Percentiles rank a stretch among this genome's conserved stretches.
These are phyloP conservation scores for Talaromyces nanjingensis DNA, from an alignment of 495 filamentous ascomycete genomes.

Conservation along the genomic window DNA sequence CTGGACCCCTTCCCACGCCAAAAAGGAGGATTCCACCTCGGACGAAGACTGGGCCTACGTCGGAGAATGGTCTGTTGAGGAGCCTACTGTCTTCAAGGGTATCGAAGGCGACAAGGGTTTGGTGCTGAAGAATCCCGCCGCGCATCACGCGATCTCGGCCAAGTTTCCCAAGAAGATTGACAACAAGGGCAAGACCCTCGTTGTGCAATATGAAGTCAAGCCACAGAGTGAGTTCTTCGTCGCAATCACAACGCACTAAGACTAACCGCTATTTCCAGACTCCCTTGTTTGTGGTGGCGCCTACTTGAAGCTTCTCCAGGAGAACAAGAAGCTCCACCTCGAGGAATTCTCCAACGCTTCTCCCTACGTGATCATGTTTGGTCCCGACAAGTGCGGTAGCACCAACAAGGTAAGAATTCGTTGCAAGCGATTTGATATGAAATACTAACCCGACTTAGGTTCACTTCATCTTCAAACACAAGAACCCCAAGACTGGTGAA, in stretches of 20 bases:
- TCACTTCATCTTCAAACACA: constrained; percentile 99
- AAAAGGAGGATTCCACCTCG: constrained; percentile 82
- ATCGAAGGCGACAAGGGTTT: constrained; percentile 96
- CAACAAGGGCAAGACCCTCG: constrained; percentile 92
- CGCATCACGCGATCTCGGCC: constrained; percentile 98
- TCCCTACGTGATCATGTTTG: constrained; percentile 99
- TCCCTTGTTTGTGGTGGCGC: constrained; percentile 98
- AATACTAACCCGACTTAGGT: constrained; percentile 42
- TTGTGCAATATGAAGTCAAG: constrained; percentile 99
- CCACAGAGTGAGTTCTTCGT: constrained; percentile 70
- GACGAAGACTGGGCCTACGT: constrained; percentile 98
- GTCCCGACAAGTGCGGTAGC: constrained; percentile 97
- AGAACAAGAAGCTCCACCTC: constrained; percentile 92
- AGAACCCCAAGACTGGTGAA: constrained; percentile 99
- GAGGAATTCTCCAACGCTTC: constrained; percentile 98
- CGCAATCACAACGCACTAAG: not conserved
- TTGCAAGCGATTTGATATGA: not conserved
- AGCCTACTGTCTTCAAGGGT: constrained; percentile 85
- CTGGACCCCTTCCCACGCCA: constrained; percentile 92
- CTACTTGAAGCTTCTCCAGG: constrained; percentile 97
- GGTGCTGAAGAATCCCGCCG: constrained; percentile 92
- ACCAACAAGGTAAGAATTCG: constrained; percentile 78
- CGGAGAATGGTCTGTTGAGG: constrained; percentile 94
- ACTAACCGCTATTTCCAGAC: constrained; percentile 42
- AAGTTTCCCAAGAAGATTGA: constrained; percentile 96